phyloP scores from a whole-genome alignment of 768 basidiomycete genomes.

The Paxillus ammoniavirescens region DNA sequence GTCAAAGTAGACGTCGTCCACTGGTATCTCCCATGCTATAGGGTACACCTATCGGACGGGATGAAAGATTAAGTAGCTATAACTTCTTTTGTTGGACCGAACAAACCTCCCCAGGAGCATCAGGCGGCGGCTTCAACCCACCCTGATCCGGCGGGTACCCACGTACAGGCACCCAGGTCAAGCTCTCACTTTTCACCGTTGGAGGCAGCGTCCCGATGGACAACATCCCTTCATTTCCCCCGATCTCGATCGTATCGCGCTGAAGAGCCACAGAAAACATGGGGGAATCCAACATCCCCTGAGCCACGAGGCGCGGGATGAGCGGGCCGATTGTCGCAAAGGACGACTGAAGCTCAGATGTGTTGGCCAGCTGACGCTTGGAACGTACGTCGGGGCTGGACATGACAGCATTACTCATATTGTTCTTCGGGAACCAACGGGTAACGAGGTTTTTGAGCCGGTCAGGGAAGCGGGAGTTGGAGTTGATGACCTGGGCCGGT shows the following conservation, averaged over 20 bases:
- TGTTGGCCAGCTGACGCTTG: constrained; percentile 8
- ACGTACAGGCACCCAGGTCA: constrained; percentile 69
- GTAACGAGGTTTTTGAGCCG: constrained; percentile 11
- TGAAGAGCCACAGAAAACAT: constrained; percentile 64
- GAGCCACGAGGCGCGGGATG: constrained; percentile 44
- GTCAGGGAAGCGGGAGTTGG: constrained; percentile 1
- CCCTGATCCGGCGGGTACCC: constrained; percentile 49
- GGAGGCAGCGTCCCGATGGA: constrained; percentile 65
- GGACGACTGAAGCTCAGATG: constrained; percentile 37
- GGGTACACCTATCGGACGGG: constrained; percentile 47
- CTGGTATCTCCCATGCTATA: constrained; percentile 67
- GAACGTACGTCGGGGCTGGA: constrained; percentile 5
- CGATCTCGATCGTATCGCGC: constrained; percentile 64
- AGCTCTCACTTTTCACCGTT: constrained; percentile 41
- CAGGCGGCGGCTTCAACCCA: constrained; percentile 53
- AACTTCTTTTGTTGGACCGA: not conserved
- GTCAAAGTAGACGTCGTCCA: constrained; percentile 74
- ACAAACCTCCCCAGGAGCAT: constrained; percentile 61
- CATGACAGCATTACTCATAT: not conserved
- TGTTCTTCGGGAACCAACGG: constrained; percentile 19
- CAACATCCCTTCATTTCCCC: constrained; percentile 63
- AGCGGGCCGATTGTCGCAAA: constrained; percentile 45
- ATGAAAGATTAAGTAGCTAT: constrained; percentile 4
- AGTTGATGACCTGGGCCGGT: not conserved
- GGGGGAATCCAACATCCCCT: constrained; percentile 37